Conservation (phyloP, 306 rosid species). For the Sindora glabra region DNA sequence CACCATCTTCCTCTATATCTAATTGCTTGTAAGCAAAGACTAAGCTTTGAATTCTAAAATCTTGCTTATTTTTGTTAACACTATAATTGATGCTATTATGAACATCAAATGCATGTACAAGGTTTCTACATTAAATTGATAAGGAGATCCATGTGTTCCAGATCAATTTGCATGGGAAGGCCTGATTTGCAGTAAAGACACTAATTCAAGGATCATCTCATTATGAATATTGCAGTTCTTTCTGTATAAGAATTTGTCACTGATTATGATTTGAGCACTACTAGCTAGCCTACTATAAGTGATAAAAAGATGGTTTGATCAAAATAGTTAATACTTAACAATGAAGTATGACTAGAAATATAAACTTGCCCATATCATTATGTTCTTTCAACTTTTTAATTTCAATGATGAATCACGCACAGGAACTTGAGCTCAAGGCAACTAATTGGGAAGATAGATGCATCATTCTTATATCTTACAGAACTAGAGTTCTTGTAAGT, state of each 20-base stretch:
- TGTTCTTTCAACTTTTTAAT: no score
- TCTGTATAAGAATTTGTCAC: no score
- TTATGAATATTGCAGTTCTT: not conserved
- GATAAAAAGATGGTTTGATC: no score
- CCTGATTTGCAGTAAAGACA: conserved; percentile 1
- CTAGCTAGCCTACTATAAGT: no score
- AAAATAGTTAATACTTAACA: not conserved
- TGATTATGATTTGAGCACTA: no score
- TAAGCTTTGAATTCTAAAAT: no score
- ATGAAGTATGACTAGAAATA: not conserved
- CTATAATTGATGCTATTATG: not conserved
- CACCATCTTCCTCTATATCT: no score
- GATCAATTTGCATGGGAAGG: conserved; percentile 16
- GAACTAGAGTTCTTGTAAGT: not conserved
- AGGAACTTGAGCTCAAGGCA: conserved; percentile 1
- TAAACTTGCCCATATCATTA: not conserved
- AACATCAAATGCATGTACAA: not conserved
- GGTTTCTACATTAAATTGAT: conserved; percentile 7
- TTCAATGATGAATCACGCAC: not conserved
- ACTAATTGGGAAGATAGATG: not conserved
- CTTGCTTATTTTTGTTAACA: no score
- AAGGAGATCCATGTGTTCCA: conserved; percentile 30
- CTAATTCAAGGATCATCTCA: conserved; percentile 18
- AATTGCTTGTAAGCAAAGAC: no score
- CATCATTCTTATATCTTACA: not conserved